Base-by-base conservation (phyloP, 176 grass and related monocot species). In the Musa itinerans region DNA sequence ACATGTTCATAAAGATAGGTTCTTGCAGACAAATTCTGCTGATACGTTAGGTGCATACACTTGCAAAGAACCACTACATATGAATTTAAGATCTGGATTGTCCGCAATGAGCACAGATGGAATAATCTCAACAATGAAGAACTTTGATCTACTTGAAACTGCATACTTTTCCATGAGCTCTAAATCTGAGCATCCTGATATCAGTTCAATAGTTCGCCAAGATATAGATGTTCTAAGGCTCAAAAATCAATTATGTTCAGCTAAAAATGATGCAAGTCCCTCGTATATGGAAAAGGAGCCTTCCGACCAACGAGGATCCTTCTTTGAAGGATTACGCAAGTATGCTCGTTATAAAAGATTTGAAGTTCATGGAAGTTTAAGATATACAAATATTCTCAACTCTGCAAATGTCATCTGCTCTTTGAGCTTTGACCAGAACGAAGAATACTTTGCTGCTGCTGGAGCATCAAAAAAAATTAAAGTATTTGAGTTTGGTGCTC, bases 401-500 rank as follows among this genome's bases (percentile, higher is more conserved):
- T 94, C 90, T 67, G 80, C 90, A 62, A 99, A 92, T 86, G 96
- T 99, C 59, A 92, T 99, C 71, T 99, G 96, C 75, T 99, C 96
- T 4, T 88, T 99, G 66, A 88, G 90, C 83, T 99, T 99, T 61
- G 96, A 99, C 65, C 80, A 89, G 9, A 91, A 99, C 77, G 91
- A 99, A 86, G 89, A 99, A 68, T 99, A 95, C 71, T 95, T 99
- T 84, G 96, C 91, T 69, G 22, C 91, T 62, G 96, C 96, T 81
- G 96, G 96, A 13, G 96, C 93, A 68, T 92, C 96, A 34, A 99
- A 92, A 85, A 99, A 99, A 86, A 99, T 99, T 34, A 99, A 99
- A 79, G 87, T 99, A 84, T 99, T 95, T 23, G 96, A 99, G 78
- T 99, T 92, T 17, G 77, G 89, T 82, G 50, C 90, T 58, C 85